Evolutionary conservation across 2,329 filamentous ascomycete species (phyloP).

Genomic region (Ophiostoma sp.): DNA sequence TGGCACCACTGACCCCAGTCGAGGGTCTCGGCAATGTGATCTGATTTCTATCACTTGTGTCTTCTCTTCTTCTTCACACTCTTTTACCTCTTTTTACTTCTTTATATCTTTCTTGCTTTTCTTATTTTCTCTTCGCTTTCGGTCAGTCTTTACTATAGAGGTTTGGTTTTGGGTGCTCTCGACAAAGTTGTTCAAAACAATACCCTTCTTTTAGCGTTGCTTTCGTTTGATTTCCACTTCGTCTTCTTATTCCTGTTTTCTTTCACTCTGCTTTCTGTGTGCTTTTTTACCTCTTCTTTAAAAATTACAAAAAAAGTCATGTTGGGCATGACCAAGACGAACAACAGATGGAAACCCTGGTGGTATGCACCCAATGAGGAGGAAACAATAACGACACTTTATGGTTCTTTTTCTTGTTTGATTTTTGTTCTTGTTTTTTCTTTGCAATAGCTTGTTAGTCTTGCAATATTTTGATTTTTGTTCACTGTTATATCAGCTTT

Average conservation of each 20-base stretch:
- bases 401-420: neutral
- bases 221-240: neutral
- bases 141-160: constrained; percentile 7
- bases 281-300: neutral
- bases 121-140: neutral
- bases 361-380: constrained; percentile 6
- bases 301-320: constrained; percentile 14
- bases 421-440: neutral
- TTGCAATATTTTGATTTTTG: constrained; percentile 3
- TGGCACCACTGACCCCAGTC: constrained; percentile 35
- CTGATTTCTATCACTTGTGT: constrained; percentile 27
- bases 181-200: constrained; percentile 14
- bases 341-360: constrained; percentile 14
- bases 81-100: neutral
- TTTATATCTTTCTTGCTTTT: neutral
- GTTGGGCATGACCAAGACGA: constrained; percentile 13
- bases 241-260: neutral
- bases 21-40: constrained; percentile 46
- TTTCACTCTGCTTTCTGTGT: neutral
- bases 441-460: constrained; percentile 2
- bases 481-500: neutral
- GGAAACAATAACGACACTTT: constrained; percentile 14
- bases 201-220: constrained; percentile 13
- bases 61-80: neutral
- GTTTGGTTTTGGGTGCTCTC: constrained; percentile 14